Conservation (phyloP, 1,284 basidiomycete genomes). For the Apiotrichum porosum region DNA sequence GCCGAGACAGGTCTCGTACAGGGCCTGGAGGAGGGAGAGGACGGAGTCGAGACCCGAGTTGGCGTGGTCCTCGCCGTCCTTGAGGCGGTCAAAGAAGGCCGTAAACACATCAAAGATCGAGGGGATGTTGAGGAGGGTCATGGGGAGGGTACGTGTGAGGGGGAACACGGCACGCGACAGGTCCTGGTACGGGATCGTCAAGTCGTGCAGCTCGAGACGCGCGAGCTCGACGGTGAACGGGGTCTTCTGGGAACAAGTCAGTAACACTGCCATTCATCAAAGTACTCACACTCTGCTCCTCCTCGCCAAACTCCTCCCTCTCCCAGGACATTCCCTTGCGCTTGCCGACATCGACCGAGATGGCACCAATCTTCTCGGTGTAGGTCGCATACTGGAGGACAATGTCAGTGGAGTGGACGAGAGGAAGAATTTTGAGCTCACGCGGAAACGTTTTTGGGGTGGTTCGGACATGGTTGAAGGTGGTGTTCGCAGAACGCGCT, state of each 20-base stretch:
- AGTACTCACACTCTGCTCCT: constrained; percentile 41
- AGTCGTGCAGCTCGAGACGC: constrained; percentile 58
- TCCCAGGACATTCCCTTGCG: constrained; percentile 43
- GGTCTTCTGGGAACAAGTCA: constrained; percentile 29
- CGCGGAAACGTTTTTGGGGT: constrained; percentile 42
- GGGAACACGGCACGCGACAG: constrained; percentile 61
- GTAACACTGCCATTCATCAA: not conserved
- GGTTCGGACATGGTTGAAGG: constrained; percentile 31
- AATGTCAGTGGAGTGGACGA: not conserved
- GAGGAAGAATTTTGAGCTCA: constrained; percentile 13
- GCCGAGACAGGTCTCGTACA: constrained; percentile 50
- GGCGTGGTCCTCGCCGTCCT: constrained; percentile 29
- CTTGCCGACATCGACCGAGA: constrained; percentile 44
- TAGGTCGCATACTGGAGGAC: constrained; percentile 46
- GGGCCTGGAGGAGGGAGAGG: constrained; percentile 39
- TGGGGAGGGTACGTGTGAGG: constrained; percentile 69
- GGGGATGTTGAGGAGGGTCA: constrained; percentile 73
- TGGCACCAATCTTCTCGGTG: constrained; percentile 40
- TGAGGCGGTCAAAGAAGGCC: constrained; percentile 53
- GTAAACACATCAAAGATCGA: constrained; percentile 52
- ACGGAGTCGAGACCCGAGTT: constrained; percentile 44
- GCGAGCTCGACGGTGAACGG: constrained; percentile 44
- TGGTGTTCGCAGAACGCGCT: not conserved
- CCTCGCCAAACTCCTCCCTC: constrained; percentile 40
- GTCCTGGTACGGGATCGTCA: constrained; percentile 67